These are phyloP conservation scores for Globisporangium ultimum DNA, from an alignment of 352 stramenopile genomes.

Conservation along the genomic window DNA sequence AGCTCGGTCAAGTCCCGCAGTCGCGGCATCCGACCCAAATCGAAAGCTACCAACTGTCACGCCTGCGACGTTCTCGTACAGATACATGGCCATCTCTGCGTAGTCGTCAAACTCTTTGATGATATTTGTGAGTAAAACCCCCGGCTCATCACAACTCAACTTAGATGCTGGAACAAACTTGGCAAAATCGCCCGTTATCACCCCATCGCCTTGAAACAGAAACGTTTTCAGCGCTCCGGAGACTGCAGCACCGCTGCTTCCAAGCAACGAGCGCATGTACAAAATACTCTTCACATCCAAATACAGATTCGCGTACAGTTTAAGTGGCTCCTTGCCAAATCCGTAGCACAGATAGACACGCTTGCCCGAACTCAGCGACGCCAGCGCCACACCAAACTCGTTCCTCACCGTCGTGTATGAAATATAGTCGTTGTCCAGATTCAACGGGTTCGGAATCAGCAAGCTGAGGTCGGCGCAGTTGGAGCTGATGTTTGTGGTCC, in stretches of 20 bases:
- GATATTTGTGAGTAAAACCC: constrained; percentile 45
- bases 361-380: constrained; percentile 43
- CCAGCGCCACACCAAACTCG: constrained; percentile 36
- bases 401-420: constrained; percentile 30
- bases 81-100: constrained; percentile 61
- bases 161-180: constrained; percentile 48
- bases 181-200: constrained; percentile 47
- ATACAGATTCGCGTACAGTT: constrained; percentile 41
- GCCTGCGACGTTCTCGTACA: constrained; percentile 47
- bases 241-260: constrained; percentile 37
- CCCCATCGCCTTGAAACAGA: constrained; percentile 60
- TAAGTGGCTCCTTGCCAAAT: constrained; percentile 51
- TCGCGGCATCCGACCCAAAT: constrained; percentile 25
- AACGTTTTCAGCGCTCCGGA: constrained; percentile 52
- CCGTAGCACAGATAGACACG: constrained; percentile 66
- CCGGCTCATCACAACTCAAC: constrained; percentile 31
- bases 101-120: constrained; percentile 67
- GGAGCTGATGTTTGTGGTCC: constrained; percentile 27
- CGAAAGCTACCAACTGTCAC: constrained; percentile 48
- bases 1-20: constrained; percentile 34
- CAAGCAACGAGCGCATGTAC: constrained; percentile 44
- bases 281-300: constrained; percentile 60
- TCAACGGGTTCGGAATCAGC: constrained; percentile 22
- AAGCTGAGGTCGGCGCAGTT: constrained; percentile 38
- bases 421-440: constrained; percentile 41